Evolutionary conservation across 495 filamentous ascomycete genomes (phyloP), one percentile per base, ranked within the genome.

Genomic region (Aspergillus sclerotiicarbonarius): DNA sequence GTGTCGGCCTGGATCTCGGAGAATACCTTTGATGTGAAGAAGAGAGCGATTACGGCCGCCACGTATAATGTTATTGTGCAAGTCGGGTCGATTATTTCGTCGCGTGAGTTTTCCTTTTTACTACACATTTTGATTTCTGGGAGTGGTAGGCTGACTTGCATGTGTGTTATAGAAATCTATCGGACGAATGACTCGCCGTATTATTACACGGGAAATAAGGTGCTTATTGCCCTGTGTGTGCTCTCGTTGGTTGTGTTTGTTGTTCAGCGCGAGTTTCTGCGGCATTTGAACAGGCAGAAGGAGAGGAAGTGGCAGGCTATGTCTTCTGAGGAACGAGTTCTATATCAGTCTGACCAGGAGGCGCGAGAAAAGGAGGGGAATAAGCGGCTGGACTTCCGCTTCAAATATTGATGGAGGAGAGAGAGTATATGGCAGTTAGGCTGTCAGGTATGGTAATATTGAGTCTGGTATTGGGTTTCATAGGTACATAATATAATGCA

Each of bases 1-100:
- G 65, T 73, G 8, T 67, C 71, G 3, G 68, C 72, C 6, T 77
- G 72, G 76, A 74, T 71, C 19, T 72, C 67, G 13, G 67, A 75
- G 59, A 78, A 78, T 60, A 67, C 73, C 4, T 70, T 71, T 50
- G 62, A 72, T 53, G 76, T 78, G 4, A 68, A 69, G 47, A 75
- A 72, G 49, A 63, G 77, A 5, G 66, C 77, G 2, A 67, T 80
- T 15, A 71, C 76, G 16, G 73, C 76, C 0, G 77, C 77, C 6
- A 66, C 67, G 16, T 78, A 80, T 62, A 80, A 80, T 51, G 72
- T 76, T 12, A 66, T 72, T 53, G 73, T 78, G 8, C 76, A 78
- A 54, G 35, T 71, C 9, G 68, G 70, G 13, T 62, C 65, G 13
- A 52, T 79, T 1, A 69, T 75, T 33, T 53, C 58, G 3, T 69